Percentiles rank a stretch among this genome's conserved stretches.
Conservation (phyloP, 495 filamentous ascomycete genomes). For the Annulohypoxylon moriforme region DNA sequence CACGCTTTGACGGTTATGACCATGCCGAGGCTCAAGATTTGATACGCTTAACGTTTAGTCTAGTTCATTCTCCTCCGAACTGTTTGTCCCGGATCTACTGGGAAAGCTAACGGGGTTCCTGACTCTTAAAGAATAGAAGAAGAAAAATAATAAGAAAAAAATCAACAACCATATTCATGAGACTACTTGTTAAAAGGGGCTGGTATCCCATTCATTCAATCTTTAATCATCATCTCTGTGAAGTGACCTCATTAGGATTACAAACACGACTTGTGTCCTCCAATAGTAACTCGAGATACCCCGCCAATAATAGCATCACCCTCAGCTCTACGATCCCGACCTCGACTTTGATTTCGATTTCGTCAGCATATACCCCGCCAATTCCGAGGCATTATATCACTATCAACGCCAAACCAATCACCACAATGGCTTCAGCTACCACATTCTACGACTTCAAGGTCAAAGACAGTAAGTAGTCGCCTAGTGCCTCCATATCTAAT, state of each 20-base stretch:
- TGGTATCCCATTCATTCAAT: conserved; percentile 23
- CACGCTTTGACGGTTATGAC: conserved; percentile 17
- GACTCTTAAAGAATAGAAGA: background rate
- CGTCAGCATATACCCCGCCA: conserved; percentile 21
- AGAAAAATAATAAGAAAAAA: background rate
- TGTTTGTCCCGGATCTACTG: background rate
- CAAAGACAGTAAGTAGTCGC: conserved; percentile 73
- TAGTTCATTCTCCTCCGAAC: background rate
- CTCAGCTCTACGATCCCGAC: conserved; percentile 20
- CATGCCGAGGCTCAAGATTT: conserved; percentile 32
- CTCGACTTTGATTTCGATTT: conserved; percentile 12
- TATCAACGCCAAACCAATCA: conserved; percentile 24
- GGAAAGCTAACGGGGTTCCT: background rate
- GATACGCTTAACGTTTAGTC: conserved; percentile 15
- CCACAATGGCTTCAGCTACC: conserved; percentile 87
- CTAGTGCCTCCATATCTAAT: background rate
- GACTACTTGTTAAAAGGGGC: conserved; percentile 29
- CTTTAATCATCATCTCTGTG: conserved; percentile 21
- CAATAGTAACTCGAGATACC: conserved; percentile 25
- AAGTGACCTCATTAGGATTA: conserved; percentile 29
- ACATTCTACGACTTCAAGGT: conserved; percentile 93
- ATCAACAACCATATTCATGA: conserved; percentile 27
- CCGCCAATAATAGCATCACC: conserved; percentile 29
- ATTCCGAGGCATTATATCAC: conserved; percentile 11
- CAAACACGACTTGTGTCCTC: conserved; percentile 22